Evolutionary conservation across 495 filamentous ascomycete genomes (phyloP).

Genomic region (Staphylotrichum tortipilum): DNA sequence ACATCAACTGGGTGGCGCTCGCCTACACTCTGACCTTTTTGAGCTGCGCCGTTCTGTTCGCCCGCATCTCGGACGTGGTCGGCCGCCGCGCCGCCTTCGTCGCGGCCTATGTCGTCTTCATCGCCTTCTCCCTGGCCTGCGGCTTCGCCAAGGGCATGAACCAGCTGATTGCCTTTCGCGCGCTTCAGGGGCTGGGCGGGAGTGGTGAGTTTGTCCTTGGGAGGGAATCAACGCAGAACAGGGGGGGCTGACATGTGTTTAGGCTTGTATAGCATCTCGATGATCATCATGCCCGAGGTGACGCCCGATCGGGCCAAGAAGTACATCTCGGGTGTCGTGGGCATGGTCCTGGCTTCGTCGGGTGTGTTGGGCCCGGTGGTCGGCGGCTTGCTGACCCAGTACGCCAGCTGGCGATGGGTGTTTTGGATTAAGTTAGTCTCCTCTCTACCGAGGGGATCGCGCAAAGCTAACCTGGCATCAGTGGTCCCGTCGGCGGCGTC

Average conservation of each 20-base stretch:
- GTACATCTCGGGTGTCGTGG: conserved; percentile 28
- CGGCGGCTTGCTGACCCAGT: conserved; percentile 54
- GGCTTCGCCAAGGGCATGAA: conserved; percentile 37
- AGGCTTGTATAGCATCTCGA: conserved; percentile 39
- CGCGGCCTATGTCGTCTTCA: conserved; percentile 41
- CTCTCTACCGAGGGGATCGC: no score
- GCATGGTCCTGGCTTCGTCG: conserved; percentile 22
- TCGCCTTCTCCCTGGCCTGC: conserved; percentile 47
- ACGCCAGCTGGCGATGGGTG: conserved; percentile 56
- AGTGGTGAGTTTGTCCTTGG: conserved; percentile 23
- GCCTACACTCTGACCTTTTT: conserved; percentile 39
- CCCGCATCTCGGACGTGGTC: conserved; percentile 45
- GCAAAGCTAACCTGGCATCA: conserved; percentile 20
- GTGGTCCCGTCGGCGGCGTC: conserved; percentile 41
- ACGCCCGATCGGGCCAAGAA: conserved; percentile 29
- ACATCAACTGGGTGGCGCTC: conserved; percentile 40
- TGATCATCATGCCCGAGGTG: conserved; percentile 47
- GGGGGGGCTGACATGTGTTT: neutral
- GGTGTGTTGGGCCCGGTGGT: conserved; percentile 51
- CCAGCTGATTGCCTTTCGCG: conserved; percentile 39
- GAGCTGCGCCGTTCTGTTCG: conserved; percentile 38
- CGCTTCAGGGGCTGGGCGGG: conserved; percentile 39
- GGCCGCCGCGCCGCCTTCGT: conserved; percentile 43
- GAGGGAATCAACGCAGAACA: neutral
- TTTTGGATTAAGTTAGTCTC: conserved; percentile 55